A percentile compares a stretch with the other conserved stretches of the same genome.
These are phyloP conservation scores for Escallonia rubra DNA, from an alignment of 129 eudicot species.

Conservation along the genomic window DNA sequence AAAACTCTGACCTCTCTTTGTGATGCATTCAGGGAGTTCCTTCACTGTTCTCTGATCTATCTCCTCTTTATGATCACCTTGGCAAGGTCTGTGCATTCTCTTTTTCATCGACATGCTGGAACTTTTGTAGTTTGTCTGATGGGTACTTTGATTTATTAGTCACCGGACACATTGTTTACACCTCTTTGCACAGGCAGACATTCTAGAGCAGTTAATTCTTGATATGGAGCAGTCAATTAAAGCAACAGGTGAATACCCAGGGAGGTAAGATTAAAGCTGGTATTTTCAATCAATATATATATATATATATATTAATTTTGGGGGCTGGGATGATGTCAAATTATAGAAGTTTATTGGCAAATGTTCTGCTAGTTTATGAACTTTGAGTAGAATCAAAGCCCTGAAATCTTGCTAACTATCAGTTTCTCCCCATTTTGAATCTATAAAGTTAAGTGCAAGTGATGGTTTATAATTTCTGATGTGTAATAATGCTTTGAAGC, in stretches of 20 bases:
- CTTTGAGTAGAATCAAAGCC: too few relatives aligned
- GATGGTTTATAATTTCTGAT: too few relatives aligned
- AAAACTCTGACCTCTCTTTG: conserved; percentile 13
- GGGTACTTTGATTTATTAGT: conserved; percentile 6
- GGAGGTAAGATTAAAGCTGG: conserved; percentile 38
- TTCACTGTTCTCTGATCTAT: conserved; percentile 91
- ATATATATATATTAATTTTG: too few relatives aligned
- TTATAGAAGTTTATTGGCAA: too few relatives aligned
- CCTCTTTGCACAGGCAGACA: conserved; percentile 54
- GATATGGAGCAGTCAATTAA: conserved; percentile 70
- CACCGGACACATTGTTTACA: background rate
- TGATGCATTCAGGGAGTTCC: conserved; percentile 78
- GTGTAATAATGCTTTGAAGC: too few relatives aligned
- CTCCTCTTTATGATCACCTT: conserved; percentile 91
- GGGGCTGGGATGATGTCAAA: too few relatives aligned
- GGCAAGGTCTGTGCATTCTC: conserved; percentile 71
- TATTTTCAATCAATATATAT: too few relatives aligned
- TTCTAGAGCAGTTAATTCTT: conserved; percentile 68
- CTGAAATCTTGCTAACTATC: too few relatives aligned
- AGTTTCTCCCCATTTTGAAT: too few relatives aligned
- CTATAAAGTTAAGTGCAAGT: too few relatives aligned
- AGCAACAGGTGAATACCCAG: conserved; percentile 77
- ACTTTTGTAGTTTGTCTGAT: background rate
- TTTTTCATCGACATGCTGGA: background rate
- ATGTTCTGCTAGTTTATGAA: too few relatives aligned